Conservation (phyloP, 164 flowering plant genomes). For the Aristolochia contorta region DNA sequence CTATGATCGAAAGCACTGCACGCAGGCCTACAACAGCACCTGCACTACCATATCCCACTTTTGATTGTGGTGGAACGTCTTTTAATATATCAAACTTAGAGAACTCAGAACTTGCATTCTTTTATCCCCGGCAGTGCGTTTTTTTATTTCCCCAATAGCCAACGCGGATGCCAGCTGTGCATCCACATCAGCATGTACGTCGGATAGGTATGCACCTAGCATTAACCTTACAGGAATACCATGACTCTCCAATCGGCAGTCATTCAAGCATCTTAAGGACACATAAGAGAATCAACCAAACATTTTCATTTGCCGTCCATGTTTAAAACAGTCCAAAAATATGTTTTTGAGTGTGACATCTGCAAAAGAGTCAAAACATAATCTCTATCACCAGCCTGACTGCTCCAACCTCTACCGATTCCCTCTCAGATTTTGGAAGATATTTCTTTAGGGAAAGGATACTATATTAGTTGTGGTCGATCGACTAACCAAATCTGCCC, state of each 20-base stretch:
- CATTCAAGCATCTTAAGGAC: no score
- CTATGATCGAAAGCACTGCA: slow-evolving; percentile 30
- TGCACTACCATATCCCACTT: slow-evolving; percentile 22
- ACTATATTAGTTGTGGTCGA: no score
- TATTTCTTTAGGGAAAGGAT: neutral
- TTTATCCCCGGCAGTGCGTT: no score
- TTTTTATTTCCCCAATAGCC: no score
- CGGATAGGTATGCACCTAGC: no score
- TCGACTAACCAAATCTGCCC: no score
- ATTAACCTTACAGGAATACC: no score
- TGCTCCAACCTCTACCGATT: slow-evolving; percentile 1
- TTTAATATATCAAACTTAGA: no score
- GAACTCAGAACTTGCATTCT: no score
- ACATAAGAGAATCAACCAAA: neutral
- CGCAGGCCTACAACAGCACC: slow-evolving; percentile 36
- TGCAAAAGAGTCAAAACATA: neutral
- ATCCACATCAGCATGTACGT: no score
- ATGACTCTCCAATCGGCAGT: neutral
- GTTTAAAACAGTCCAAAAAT: neutral
- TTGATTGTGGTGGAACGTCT: neutral
- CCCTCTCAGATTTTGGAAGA: no score
- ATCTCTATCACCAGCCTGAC: neutral
- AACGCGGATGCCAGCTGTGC: no score
- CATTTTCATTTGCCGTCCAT: neutral
- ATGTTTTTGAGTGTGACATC: neutral